Conservation (phyloP, 1,284 basidiomycete species). For the Naganishia albida region DNA sequence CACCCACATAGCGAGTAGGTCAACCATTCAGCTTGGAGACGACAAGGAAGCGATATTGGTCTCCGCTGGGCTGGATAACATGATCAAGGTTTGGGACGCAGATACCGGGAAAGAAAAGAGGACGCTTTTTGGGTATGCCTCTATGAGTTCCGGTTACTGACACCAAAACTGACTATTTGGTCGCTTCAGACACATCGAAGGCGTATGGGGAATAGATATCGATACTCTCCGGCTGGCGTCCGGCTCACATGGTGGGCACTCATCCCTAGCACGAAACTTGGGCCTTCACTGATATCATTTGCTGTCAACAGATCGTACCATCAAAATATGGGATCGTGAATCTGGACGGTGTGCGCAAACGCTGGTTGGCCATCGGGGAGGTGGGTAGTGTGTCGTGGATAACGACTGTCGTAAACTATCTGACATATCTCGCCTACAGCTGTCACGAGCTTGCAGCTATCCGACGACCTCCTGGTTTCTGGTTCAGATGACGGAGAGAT, state of each 20-base stretch:
- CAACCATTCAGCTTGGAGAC: conserved; percentile 32
- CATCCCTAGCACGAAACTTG: background rate
- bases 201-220: conserved; percentile 92
- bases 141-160: conserved; percentile 69
- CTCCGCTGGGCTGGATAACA: conserved; percentile 92
- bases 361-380: conserved; percentile 85
- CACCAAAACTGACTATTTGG: background rate
- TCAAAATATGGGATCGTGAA: conserved; percentile 84
- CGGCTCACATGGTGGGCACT: conserved; percentile 71
- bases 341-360: conserved; percentile 85
- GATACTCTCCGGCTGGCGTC: conserved; percentile 90
- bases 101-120: conserved; percentile 75
- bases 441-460: conserved; percentile 85
- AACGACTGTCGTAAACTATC: background rate
- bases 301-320: conserved; percentile 46
- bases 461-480: conserved; percentile 93
- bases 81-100: conserved; percentile 94
- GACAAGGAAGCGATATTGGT: conserved; percentile 69
- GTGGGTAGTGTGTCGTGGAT: conserved; percentile 7
- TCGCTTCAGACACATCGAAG: conserved; percentile 72
- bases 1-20: conserved; percentile 12
- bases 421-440: conserved; percentile 54
- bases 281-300: background rate
- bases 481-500: conserved; percentile 74
- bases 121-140: conserved; percentile 88